These are phyloP conservation scores for Ampelomyces quisqualis DNA, from an alignment of 2,329 filamentous ascomycete species.

Conservation along the genomic window DNA sequence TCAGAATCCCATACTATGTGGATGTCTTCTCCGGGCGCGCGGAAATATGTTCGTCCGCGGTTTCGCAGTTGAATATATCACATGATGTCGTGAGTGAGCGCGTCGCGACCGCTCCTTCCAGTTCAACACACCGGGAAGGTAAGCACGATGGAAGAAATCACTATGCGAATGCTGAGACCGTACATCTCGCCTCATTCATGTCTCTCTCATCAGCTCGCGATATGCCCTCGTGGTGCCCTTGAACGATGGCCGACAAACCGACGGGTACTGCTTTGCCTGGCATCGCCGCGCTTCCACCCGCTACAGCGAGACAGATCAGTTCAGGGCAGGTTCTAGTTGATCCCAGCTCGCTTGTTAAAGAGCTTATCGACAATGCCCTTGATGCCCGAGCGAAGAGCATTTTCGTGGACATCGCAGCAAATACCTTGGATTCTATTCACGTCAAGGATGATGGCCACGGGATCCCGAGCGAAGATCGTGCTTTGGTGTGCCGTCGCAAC, in stretches of 20 bases:
- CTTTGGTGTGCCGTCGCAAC: conserved; percentile 62
- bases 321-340: conserved; percentile 62
- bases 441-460: conserved; percentile 68
- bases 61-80: no score
- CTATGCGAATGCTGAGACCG: neutral
- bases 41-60: no score
- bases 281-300: conserved; percentile 47
- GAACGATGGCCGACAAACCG: conserved; percentile 15
- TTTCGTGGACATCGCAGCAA: conserved; percentile 63
- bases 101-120: conserved; percentile 19
- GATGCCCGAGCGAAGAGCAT: conserved; percentile 69
- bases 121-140: conserved; percentile 8
- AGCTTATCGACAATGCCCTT: conserved; percentile 75
- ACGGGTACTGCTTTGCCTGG: conserved; percentile 9
- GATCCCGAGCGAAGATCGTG: conserved; percentile 63
- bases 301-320: conserved; percentile 57
- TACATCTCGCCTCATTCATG: conserved; percentile 1
- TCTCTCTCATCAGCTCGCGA: neutral
- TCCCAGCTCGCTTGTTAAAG: conserved; percentile 67
- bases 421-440: conserved; percentile 68
- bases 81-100: conserved; percentile 16
- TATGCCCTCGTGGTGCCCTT: neutral
- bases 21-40: no score
- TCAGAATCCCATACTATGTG: no score
- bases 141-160: conserved; percentile 21